A percentile compares a stretch with the other conserved stretches of the same genome.
Evolutionary conservation across 1,139 yeast genomes (phyloP).

Genomic region (Groenewaldozyma auringiensis): DNA sequence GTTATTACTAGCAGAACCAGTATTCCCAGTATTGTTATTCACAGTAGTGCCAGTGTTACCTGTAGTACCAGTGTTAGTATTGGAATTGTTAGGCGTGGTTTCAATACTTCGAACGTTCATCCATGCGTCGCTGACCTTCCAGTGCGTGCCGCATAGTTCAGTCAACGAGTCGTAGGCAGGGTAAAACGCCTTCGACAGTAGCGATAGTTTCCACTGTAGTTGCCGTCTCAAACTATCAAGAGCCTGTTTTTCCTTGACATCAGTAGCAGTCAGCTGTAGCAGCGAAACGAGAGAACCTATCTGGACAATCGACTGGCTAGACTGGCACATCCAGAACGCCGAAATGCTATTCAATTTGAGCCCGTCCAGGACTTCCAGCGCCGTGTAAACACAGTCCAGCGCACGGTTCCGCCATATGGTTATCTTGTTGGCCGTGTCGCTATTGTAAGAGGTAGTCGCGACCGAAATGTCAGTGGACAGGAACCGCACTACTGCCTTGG

Average conservation of each 20-base stretch:
- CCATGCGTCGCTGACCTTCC: slow-evolving; percentile 4
- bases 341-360: slow-evolving; percentile 16
- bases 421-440: background rate
- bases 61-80: too few relatives aligned
- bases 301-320: slow-evolving; percentile 21
- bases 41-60: too few relatives aligned
- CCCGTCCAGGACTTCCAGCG: slow-evolving; percentile 15
- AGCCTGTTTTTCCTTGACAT: slow-evolving; percentile 12
- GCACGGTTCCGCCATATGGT: background rate
- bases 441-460: background rate
- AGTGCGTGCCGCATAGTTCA: background rate
- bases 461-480: background rate
- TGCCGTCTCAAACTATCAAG: slow-evolving; percentile 4
- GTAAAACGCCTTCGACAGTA: slow-evolving; percentile 2
- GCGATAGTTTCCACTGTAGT: slow-evolving; percentile 3
- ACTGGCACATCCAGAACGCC: slow-evolving; percentile 21
- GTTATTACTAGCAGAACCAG: too few relatives aligned
- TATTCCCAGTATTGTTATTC: too few relatives aligned
- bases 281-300: slow-evolving; percentile 19
- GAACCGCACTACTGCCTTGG: slow-evolving; percentile 4
- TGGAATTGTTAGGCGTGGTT: background rate
- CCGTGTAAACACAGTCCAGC: background rate
- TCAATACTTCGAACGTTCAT: background rate
- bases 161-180: slow-evolving; percentile 1
- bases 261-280: slow-evolving; percentile 13